phyloP scores from a whole-genome alignment of 2,329 filamentous ascomycete species.

The Sarocladium strictum region DNA sequence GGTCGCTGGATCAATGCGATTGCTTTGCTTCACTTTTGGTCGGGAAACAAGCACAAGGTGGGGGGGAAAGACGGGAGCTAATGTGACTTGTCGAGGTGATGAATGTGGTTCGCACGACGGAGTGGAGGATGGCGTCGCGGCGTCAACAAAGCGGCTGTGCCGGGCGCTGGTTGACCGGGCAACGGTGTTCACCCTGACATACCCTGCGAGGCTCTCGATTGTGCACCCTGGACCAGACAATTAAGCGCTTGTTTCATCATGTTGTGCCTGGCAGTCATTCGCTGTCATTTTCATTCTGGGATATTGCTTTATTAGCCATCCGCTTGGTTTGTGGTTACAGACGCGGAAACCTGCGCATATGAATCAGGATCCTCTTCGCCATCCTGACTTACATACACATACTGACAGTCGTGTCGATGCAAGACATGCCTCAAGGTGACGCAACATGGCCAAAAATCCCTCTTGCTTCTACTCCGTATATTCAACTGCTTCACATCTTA shows the following conservation, averaged over 20 bases:
- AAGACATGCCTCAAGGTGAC: too few species aligned
- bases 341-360: too few species aligned
- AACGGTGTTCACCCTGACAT: neutral
- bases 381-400: too few species aligned
- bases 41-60: neutral
- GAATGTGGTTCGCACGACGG: neutral
- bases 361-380: too few species aligned
- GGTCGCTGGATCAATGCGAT: neutral
- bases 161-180: neutral
- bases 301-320: too few species aligned
- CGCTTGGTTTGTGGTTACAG: too few species aligned
- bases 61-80: slow-evolving; percentile 1
- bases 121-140: neutral
- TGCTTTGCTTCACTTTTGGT: neutral
- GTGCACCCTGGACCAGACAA: neutral
- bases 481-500: too few species aligned
- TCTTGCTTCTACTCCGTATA: neutral
- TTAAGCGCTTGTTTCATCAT: neutral
- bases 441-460: neutral
- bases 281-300: too few species aligned
- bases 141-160: slow-evolving; percentile 5
- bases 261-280: too few species aligned
- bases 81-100: slow-evolving; percentile 7
- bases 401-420: too few species aligned
- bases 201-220: neutral